phyloP scores from a whole-genome alignment of 2,329 filamentous ascomycete species.

The Curvularia sp. region DNA sequence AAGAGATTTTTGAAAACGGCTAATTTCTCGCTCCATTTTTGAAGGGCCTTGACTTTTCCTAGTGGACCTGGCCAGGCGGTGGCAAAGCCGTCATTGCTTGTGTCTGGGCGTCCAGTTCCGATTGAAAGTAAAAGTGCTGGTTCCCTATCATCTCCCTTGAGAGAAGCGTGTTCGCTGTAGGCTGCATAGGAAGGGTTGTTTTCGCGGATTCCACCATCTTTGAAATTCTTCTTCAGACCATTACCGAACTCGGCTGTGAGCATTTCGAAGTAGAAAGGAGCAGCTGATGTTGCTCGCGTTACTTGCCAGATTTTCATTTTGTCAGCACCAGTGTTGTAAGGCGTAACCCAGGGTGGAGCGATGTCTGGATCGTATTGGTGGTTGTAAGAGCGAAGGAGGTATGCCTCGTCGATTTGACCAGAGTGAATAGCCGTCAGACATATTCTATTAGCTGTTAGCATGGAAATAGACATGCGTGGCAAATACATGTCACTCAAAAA shows the following conservation, averaged over 20 bases:
- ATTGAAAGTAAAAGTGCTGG: conserved; percentile 57
- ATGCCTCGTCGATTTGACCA: conserved; percentile 55
- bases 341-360: conserved; percentile 54
- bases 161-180: conserved; percentile 55
- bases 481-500: no score
- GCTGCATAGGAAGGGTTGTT: conserved; percentile 59
- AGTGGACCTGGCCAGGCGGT: conserved; percentile 56
- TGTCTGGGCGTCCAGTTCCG: conserved; percentile 56
- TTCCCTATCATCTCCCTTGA: conserved; percentile 53
- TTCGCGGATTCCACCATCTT: conserved; percentile 59
- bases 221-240: conserved; percentile 51
- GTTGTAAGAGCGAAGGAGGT: conserved; percentile 58
- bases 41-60: conserved; percentile 50
- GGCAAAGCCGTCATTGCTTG: conserved; percentile 56
- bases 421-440: conserved; percentile 59
- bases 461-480: no score
- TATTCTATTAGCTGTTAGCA: conserved; percentile 37
- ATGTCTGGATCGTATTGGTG: conserved; percentile 54
- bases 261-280: conserved; percentile 61
- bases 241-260: conserved; percentile 52
- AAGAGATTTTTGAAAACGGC: conserved; percentile 59
- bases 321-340: conserved; percentile 58
- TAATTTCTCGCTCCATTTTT: conserved; percentile 57
- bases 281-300: conserved; percentile 60
- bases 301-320: conserved; percentile 60